A percentile compares a stretch with the other conserved stretches of the same genome.
Evolutionary conservation across 352 stramenopile species (phyloP).

Genomic region (Elongisporangium anandrum): DNA sequence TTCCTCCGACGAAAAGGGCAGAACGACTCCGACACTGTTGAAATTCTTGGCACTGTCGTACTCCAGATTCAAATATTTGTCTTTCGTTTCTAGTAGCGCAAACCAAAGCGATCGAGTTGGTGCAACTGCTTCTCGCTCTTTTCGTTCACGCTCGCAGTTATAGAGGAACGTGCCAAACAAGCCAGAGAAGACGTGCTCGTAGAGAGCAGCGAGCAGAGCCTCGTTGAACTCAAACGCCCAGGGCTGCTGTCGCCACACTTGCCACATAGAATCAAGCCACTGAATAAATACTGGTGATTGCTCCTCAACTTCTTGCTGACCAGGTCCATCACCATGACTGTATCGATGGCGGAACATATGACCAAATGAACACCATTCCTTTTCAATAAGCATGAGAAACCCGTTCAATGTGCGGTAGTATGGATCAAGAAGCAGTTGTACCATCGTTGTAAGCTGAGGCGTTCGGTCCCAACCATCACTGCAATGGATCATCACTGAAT

Average conservation of each 20-base stretch:
- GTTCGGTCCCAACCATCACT: conserved; percentile 99
- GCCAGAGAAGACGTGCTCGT: conserved; percentile 95
- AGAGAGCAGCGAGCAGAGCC: conserved; percentile 87
- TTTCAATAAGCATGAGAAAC: conserved; percentile 96
- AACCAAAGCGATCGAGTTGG: conserved; percentile 76
- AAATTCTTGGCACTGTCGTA: conserved; percentile 85
- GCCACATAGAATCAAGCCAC: conserved; percentile 98
- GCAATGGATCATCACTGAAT: conserved; percentile 98
- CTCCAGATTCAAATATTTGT: conserved; percentile 78
- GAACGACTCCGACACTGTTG: conserved; percentile 75
- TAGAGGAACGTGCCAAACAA: conserved; percentile 98
- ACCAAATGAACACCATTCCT: conserved; percentile 99
- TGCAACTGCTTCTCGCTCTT: conserved; percentile 46
- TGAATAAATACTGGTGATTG: conserved; percentile 98
- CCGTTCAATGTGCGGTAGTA: conserved; percentile 96
- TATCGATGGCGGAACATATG: conserved; percentile 98
- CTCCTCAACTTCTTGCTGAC: conserved; percentile 94
- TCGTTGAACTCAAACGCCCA: conserved; percentile 99
- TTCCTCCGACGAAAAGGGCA: conserved; percentile 81
- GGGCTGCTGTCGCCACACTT: conserved; percentile 95
- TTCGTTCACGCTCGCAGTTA: conserved; percentile 91
- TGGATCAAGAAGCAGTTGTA: conserved; percentile 97
- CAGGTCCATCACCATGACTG: conserved; percentile 92
- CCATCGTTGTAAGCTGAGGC: conserved; percentile 92
- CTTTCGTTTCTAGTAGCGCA: conserved; percentile 45